Percentiles rank a stretch among this genome's conserved stretches.
Conservation (phyloP, 2,329 filamentous ascomycete species). For the Claviceps maximensis region DNA sequence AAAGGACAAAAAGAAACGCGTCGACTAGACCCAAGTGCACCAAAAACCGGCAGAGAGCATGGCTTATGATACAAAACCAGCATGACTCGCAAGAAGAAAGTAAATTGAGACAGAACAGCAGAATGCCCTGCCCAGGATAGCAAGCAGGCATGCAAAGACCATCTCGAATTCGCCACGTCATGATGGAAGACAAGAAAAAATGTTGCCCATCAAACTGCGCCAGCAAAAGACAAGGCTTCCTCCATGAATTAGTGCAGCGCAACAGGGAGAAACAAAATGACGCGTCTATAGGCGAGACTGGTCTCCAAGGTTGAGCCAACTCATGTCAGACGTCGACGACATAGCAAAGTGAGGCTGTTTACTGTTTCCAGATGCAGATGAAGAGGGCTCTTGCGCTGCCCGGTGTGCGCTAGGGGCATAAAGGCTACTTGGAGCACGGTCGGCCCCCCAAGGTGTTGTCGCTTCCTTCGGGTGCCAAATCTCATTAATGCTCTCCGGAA, state of each 20-base stretch:
- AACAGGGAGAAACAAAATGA: not conserved
- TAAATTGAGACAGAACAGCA: not conserved
- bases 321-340: constrained; percentile 53
- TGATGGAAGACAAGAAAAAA: not conserved
- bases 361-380: constrained; percentile 26
- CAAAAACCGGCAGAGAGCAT: not conserved
- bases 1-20: not conserved
- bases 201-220: not conserved
- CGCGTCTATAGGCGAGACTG: constrained; percentile 12
- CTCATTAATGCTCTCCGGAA: constrained; percentile 50
- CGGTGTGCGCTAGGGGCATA: constrained; percentile 31
- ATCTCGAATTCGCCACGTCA: not conserved
- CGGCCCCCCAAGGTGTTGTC: constrained; percentile 34
- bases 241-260: not conserved
- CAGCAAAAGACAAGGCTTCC: not conserved
- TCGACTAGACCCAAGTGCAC: not conserved
- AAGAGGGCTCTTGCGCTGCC: constrained; percentile 16
- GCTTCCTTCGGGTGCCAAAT: constrained; percentile 36
- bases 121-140: not conserved
- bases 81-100: not conserved
- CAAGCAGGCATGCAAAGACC: not conserved
- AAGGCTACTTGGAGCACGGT: constrained; percentile 37
- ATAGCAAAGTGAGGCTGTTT: constrained; percentile 37
- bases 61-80: not conserved
- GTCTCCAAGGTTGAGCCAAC: constrained; percentile 62